Evolutionary conservation across 805 yeast genomes (phyloP), one percentile per base, ranked within the genome.

Genomic region (Saccharomycopsis olivae): DNA sequence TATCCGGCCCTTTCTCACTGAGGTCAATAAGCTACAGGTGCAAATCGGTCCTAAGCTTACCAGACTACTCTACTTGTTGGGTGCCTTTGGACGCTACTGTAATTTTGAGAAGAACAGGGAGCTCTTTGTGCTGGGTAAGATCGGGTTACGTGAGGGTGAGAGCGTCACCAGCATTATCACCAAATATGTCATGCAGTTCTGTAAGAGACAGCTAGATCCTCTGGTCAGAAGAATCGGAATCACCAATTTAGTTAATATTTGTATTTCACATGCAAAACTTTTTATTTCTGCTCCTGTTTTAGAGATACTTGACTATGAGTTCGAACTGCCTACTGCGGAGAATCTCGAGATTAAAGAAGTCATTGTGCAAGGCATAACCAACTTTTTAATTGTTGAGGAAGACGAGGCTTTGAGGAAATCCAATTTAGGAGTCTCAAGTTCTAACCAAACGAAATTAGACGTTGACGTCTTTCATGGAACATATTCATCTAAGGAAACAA

Each of bases 81-180:
- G 94, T 0, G 69, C 71, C 32, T 74, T 86, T 58, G 94, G 88
- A 0, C 65, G 78, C 34, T 70, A 68, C 47, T 82, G 92, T 48
- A 59, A 71, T n/a, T 67, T 84, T 40, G 81, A 75, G 40, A 55
- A 53, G 4, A 58, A 64, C 35, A 52, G 68, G 13, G 56, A 53
- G 0, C 38, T 64, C 1, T 73, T 77, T 47, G 25, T 56, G 11
- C 43, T 43, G 20, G 52, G 69, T 17, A 53, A 53, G 2, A 34
- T 73, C 11, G 69, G 69, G 1, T 50, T 73, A 47, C 66, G 64
- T 35, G 62, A 60, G 0, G 66, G 62, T 5, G 89, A 78, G 47
- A 64, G 79, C 1, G 62, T 78, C 1, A 59, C 68, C 11, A 75
- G 81, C 38, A 61, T 78, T 31, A 64, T 81, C 3, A 64, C 79